Evolutionary conservation across 805 yeast species (phyloP), one percentile per base, ranked within the genome.

Genomic region (Wickerhamiella azymoides): DNA sequence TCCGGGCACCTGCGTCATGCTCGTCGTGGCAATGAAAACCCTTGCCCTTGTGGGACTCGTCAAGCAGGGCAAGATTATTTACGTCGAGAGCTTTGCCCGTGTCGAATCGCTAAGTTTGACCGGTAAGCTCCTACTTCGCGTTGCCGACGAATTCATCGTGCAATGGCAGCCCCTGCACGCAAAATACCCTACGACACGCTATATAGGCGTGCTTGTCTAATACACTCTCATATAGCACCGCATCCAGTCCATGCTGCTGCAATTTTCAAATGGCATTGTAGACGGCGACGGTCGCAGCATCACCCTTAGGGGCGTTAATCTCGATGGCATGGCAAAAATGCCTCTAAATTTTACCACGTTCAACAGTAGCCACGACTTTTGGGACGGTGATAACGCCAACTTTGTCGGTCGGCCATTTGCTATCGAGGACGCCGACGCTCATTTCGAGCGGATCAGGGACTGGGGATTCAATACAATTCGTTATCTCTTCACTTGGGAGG

Each of bases 401-500:
- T 86, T 84, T 63, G 83, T 82, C 0, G 84, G 84, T 1, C 68
- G 84, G 45, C 96, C 96, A 0, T 80, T 84, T 55, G 80, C 88
- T 0, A 55, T 86, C 10, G 76, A 70, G 2, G 88, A 84, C 19
- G 88, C 92, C 0, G 76, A 69, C 47, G 64, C 55, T 33, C 96
- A 88, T 59, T 66, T 88, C 37, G 65, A 61, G 10, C 67, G 93
- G 47, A 74, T 88, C 57, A 83, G 80, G 58, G 67, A 77, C 6
- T 74, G 88, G 74, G 96, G 96, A 1, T 84, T 73, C 62, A 88
- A 86, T 58, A 71, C 80, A 2, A 71, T 88, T 17, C 65, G 96
- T 47, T 82, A 78, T 58, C 65, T 85, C 16, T 67, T 83, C 43
- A 80, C 93, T 0, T 88, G 96, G 96, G 96, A 88, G 60, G 89